These are phyloP conservation scores for Flaveria sonorensis DNA, from an alignment of 129 eudicot genomes.

Conservation along the genomic window DNA sequence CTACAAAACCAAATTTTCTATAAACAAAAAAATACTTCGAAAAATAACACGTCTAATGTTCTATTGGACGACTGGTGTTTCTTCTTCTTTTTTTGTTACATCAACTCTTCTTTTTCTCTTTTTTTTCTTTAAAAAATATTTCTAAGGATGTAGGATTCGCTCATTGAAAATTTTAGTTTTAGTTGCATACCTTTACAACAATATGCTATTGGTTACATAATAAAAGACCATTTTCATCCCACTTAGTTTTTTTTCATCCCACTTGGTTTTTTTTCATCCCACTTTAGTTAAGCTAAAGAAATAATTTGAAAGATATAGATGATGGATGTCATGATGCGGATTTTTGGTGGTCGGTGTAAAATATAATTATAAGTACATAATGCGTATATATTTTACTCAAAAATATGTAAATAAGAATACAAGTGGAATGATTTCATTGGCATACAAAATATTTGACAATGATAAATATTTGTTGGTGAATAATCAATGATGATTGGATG, in stretches of 20 bases:
- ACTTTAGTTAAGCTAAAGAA: not conserved
- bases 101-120: not conserved
- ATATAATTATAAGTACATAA: not conserved
- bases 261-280: not conserved
- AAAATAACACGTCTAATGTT: no score
- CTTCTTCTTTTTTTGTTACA: no score
- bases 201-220: not conserved
- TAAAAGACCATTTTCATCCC: not conserved
- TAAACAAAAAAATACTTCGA: no score
- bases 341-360: not conserved
- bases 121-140: no score
- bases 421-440: slow-evolving; percentile 10
- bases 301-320: not conserved
- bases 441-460: not conserved
- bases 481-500: not conserved
- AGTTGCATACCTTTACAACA: not conserved
- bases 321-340: not conserved
- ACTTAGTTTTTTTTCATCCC: not conserved
- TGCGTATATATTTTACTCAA: not conserved
- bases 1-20: no score
- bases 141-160: not conserved
- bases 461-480: not conserved
- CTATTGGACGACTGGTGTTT: no score
- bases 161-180: not conserved
- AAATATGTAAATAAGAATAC: not conserved